Conservation (phyloP, 768 basidiomycete genomes). For the Fistulinella prunicolor region DNA sequence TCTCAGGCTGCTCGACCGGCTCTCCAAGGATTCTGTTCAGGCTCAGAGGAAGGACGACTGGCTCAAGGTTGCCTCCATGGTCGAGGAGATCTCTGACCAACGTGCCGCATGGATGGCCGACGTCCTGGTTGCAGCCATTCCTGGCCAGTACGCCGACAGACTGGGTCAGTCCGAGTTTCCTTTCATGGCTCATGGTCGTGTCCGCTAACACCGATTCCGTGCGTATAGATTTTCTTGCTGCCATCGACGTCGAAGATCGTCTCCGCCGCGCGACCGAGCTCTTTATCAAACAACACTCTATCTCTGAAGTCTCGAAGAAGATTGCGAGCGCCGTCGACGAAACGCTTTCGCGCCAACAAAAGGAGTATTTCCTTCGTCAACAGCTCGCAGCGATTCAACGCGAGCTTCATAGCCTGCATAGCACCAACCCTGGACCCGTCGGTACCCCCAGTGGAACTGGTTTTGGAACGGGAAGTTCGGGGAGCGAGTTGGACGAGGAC, state of each 20-base stretch:
- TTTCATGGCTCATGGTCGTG: not conserved
- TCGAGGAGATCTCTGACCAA: slow-evolving; percentile 66
- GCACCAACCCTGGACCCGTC: slow-evolving; percentile 22
- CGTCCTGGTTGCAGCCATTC: slow-evolving; percentile 56
- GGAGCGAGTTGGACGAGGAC: slow-evolving; percentile 66
- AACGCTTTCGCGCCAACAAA: slow-evolving; percentile 83
- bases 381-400: slow-evolving; percentile 79
- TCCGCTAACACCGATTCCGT: slow-evolving; percentile 2
- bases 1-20: slow-evolving; percentile 61
- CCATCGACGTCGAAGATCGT: slow-evolving; percentile 58
- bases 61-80: slow-evolving; percentile 63
- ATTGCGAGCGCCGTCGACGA: slow-evolving; percentile 80
- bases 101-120: slow-evolving; percentile 76
- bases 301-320: slow-evolving; percentile 78
- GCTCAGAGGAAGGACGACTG: slow-evolving; percentile 62
- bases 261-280: slow-evolving; percentile 66
- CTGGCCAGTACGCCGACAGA: slow-evolving; percentile 67
- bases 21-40: slow-evolving; percentile 42
- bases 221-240: slow-evolving; percentile 55
- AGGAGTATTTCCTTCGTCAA: slow-evolving; percentile 82
- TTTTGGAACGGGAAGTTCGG: slow-evolving; percentile 25
- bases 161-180: slow-evolving; percentile 47
- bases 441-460: slow-evolving; percentile 14
- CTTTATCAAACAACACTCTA: slow-evolving; percentile 72
- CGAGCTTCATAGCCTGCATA: slow-evolving; percentile 61